A percentile compares a stretch with the other conserved stretches of the same genome.
Conservation (phyloP, 1,284 basidiomycete species). For the Volvariella surrecta region DNA sequence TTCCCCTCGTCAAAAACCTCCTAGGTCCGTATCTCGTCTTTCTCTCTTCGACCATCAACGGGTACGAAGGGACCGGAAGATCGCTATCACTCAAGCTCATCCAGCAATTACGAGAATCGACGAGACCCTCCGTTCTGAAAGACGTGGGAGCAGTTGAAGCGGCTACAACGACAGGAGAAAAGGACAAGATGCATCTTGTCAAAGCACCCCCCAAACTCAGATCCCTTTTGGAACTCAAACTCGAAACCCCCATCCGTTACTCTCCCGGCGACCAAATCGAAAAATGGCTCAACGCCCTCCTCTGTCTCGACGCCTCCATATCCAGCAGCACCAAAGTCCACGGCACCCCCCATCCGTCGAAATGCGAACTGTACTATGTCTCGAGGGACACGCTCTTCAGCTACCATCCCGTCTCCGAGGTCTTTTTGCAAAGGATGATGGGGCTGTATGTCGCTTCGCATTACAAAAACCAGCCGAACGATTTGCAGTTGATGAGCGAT, state of each 20-base stretch:
- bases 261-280: slow-evolving; percentile 84
- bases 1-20: slow-evolving; percentile 90
- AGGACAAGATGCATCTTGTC: slow-evolving; percentile 40
- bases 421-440: slow-evolving; percentile 98
- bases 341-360: slow-evolving; percentile 90
- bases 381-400: slow-evolving; percentile 96
- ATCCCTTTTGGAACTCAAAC: slow-evolving; percentile 87
- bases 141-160: slow-evolving; percentile 23
- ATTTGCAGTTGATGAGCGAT: slow-evolving; percentile 93
- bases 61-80: slow-evolving; percentile 98
- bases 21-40: slow-evolving; percentile 98
- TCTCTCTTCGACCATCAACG: slow-evolving; percentile 97
- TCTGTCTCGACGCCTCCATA: slow-evolving; percentile 86
- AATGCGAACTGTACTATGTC: slow-evolving; percentile 94
- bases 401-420: slow-evolving; percentile 94
- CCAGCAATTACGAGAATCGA: slow-evolving; percentile 90
- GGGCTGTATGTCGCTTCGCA: slow-evolving; percentile 94
- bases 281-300: slow-evolving; percentile 86
- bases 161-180: slow-evolving; percentile 27
- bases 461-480: slow-evolving; percentile 99
- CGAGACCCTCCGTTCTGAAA: slow-evolving; percentile 63
- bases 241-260: slow-evolving; percentile 95
- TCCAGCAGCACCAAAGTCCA: slow-evolving; percentile 38
- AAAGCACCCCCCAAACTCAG: slow-evolving; percentile 64
- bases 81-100: slow-evolving; percentile 97